These are phyloP conservation scores for Tylopilus sp. DNA, from an alignment of 768 basidiomycete species.

Conservation along the genomic window DNA sequence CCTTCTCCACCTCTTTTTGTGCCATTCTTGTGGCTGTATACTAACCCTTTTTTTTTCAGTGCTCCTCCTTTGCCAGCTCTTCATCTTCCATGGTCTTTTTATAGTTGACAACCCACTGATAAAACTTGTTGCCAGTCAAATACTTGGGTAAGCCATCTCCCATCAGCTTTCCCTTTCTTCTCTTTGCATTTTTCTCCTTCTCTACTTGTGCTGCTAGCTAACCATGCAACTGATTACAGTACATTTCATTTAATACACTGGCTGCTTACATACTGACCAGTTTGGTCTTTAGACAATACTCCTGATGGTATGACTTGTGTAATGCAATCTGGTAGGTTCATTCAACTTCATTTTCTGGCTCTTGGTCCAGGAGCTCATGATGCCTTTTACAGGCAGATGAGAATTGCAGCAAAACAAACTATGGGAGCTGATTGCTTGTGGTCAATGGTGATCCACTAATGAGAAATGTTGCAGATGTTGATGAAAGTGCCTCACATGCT, in stretches of 20 bases:
- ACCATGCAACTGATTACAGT: conserved; percentile 8
- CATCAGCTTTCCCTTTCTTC: conserved; percentile 5
- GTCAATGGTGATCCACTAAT: not conserved
- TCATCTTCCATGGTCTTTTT: no score
- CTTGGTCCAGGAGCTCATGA: not conserved
- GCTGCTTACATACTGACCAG: not conserved
- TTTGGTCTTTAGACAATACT: not conserved
- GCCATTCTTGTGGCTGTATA: no score
- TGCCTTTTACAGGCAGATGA: no score
- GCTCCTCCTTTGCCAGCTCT: no score
- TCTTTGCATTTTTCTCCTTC: conserved; percentile 8
- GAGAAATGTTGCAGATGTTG: not conserved
- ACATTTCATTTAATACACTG: not conserved
- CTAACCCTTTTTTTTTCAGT: no score
- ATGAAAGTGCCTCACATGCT: not conserved
- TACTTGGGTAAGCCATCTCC: conserved; percentile 22
- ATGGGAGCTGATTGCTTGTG: not conserved
- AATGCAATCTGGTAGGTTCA: not conserved
- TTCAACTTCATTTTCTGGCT: not conserved
- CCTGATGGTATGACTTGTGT: not conserved
- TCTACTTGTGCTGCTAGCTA: conserved; percentile 18
- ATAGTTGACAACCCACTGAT: no score
- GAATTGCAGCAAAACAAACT: not conserved
- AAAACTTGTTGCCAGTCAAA: conserved; percentile 23
- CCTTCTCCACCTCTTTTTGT: not conserved